phyloP scores from a whole-genome alignment of 2,329 filamentous ascomycete genomes.

The Sarocladium oryzae region DNA sequence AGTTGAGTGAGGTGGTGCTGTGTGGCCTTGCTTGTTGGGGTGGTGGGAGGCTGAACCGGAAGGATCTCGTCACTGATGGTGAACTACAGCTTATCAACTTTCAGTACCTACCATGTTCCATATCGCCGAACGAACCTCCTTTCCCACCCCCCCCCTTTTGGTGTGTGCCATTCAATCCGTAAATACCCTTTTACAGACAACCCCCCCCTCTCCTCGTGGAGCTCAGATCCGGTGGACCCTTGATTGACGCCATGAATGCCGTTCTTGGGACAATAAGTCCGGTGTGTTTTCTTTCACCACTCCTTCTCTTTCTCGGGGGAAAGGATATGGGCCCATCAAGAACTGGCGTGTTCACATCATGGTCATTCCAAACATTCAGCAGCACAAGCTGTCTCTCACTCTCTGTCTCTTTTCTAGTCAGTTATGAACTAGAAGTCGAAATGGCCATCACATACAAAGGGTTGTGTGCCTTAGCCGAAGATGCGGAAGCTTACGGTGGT shows the following conservation, averaged over 20 bases:
- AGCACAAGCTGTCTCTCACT: no score
- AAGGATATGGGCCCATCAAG: not conserved
- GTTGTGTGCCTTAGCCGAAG: conserved; percentile 1
- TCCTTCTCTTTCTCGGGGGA: not conserved
- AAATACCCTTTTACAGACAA: no score
- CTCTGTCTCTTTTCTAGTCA: not conserved
- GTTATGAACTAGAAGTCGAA: no score
- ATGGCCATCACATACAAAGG: no score
- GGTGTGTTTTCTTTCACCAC: not conserved
- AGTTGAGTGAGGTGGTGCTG: not conserved
- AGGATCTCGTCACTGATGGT: not conserved
- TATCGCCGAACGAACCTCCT: not conserved
- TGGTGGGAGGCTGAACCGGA: conserved; percentile 1
- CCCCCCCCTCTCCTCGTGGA: conserved; percentile 7
- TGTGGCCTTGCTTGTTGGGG: conserved; percentile 4
- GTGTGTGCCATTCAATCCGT: no score
- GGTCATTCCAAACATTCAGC: not conserved
- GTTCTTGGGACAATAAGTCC: not conserved
- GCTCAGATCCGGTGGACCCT: not conserved
- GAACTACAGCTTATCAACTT: no score
- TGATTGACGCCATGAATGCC: not conserved
- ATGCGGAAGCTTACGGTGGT: not conserved
- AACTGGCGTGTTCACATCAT: conserved; percentile 2
- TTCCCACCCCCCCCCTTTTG: not conserved
- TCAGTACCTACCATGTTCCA: not conserved